phyloP scores from a whole-genome alignment of 2,329 filamentous ascomycete genomes.

The Setomelanomma holmii region DNA sequence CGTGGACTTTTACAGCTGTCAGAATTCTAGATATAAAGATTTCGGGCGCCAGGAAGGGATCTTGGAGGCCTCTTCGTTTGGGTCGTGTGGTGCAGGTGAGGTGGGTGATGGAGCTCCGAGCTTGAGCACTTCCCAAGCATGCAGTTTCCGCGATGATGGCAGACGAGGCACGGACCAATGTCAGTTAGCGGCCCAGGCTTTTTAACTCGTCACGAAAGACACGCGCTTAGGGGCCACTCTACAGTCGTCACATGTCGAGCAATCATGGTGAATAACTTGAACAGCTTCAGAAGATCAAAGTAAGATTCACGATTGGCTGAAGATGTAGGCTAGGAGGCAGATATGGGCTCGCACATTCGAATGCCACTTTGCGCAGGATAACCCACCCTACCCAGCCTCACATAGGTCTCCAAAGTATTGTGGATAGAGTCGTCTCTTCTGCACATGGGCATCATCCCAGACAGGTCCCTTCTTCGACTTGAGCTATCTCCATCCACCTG shows the following conservation, averaged over 20 bases:
- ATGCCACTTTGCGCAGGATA: too few relatives aligned
- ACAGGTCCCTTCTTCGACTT: neutral
- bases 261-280: too few relatives aligned
- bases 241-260: neutral
- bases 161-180: conserved; percentile 10
- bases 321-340: too few relatives aligned
- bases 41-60: conserved; percentile 12
- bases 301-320: too few relatives aligned
- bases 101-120: conserved; percentile 23
- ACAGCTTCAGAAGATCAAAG: too few relatives aligned
- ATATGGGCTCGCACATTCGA: too few relatives aligned
- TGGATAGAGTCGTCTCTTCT: too few relatives aligned
- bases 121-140: conserved; percentile 11
- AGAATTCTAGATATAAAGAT: conserved; percentile 8
- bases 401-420: too few relatives aligned
- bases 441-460: too few relatives aligned
- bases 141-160: conserved; percentile 28
- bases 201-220: conserved; percentile 16
- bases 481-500: conserved; percentile 18
- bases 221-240: conserved; percentile 12
- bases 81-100: conserved; percentile 22
- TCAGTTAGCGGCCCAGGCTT: too few relatives aligned
- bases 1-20: conserved; percentile 35
- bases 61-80: conserved; percentile 14
- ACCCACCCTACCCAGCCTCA: too few relatives aligned